Base-by-base conservation (phyloP, 2,329 filamentous ascomycete species). In the Graphiopsis chlorocephala region DNA sequence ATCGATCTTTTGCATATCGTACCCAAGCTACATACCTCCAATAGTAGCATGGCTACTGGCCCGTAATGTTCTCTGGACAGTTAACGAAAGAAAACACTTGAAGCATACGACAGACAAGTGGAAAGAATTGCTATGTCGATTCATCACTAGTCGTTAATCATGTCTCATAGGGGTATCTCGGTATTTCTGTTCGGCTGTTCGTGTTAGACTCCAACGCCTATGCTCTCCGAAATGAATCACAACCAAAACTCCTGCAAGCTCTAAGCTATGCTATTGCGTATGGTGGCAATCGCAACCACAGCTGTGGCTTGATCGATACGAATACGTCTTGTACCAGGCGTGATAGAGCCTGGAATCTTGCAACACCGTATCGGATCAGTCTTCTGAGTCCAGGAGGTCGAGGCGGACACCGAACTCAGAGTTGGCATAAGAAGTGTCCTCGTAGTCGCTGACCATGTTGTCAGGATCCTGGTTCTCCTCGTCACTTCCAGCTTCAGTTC, bases 401-500 rank as follows among this genome's bases (percentile, higher is more conserved):
- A 61, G 45, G 25, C 58, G 58, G 14, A 28, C 58, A 20, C 58
- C 58, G 11, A 35, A 38, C 20, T 35, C 45, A 26, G 58, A 52
- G 15, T 35, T 15, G 20, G 25, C 42, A 28, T 35, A 47, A 26
- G 28, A 25, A n/a, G 45, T 33, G 28, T 28, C 45, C 7, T 38
- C 45, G 11, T 35, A 29, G 6, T 60, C 58, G 29, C 58, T 52
- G 45, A 15, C 20, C 20, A 17, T 11, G 20, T n/a, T 31, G 45
- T 48, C 25, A 23, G 45, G 58, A 38, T 61, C 50, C 6, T 38
- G 61, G 42, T 63, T 63, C 35, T 63, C 61, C 33, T 47, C 50
- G 38, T 63, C 61, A 4, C 50, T 56, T 26, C 47, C 61, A 20
- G 61, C 38, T 28, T 63, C 61, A 4, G 61, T 57, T 1, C 61